Base-by-base conservation (phyloP, 2,329 filamentous ascomycete species). In the Aureobasidium sp. region DNA sequence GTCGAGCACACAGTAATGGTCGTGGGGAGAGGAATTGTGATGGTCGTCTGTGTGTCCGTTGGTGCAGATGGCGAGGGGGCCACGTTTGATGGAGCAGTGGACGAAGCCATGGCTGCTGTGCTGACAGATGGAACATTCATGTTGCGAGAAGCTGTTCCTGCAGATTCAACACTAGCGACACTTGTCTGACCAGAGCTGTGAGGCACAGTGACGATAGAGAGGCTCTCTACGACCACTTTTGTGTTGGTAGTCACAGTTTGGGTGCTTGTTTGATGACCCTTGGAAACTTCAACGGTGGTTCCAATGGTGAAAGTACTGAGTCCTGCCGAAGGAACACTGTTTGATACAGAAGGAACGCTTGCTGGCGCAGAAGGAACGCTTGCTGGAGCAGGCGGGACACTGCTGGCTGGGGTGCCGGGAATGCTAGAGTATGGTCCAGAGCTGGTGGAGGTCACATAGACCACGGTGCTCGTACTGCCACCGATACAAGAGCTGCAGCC, bases 71-170 rank as follows among this genome's bases (percentile, higher is more conserved):
- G 49, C 34, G 49, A 27, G 15, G 49, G 11, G 15, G 20, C 34
- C 34, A 39, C 14, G 20, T 31, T 37, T 27, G 20, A 22, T 27
- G 51, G 14, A n/a, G 36, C 17, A 42, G 51, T 29, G 20, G 51
- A 37, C 11, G 51, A 41, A 1, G 9, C 51, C 17, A n/a, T 8
- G 8, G 7, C 31, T 20, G 20, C 37, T 7, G 51, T 55, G 25
- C 51, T 44, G 53, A 57, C 53, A n/a, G 53, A 57, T 11, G 53
- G 53, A 22, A 57, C 12, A 7, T 57, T 25, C 53, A 57, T 36
- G 27, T 45, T 57, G 27, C 5, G 27, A 57, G 53, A 44, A 45
- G 53, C 39, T 9, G 53, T 44, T 11, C 14, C 29, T 17, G 37
- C 27, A 4, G 37, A 44, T 12, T 55, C 6, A 41, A 56, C 39